These are phyloP conservation scores for Phialophora chinensis DNA, from an alignment of 2,329 filamentous ascomycete species.

Conservation along the genomic window DNA sequence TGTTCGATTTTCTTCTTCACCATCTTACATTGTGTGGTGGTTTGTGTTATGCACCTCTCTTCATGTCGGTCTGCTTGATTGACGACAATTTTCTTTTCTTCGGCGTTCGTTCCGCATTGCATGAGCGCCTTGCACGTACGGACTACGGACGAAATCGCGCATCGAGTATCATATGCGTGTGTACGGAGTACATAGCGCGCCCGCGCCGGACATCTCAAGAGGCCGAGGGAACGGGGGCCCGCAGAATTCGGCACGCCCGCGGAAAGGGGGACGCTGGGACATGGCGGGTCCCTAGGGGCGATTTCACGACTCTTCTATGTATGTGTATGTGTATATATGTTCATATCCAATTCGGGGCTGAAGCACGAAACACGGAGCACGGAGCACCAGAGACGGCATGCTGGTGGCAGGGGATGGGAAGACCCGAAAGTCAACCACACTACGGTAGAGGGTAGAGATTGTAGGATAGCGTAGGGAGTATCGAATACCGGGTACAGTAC, in stretches of 20 bases:
- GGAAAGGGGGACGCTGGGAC: neutral
- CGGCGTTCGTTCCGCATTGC: neutral
- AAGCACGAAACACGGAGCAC: no score
- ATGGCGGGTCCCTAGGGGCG: neutral
- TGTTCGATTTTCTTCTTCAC: neutral
- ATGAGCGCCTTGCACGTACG: neutral
- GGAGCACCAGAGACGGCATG: no score
- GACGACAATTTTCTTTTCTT: neutral
- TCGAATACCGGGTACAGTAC: no score
- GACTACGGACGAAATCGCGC: neutral
- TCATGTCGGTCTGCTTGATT: neutral
- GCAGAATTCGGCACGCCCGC: no score
- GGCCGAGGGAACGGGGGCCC: no score
- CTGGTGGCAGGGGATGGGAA: no score
- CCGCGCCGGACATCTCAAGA: neutral
- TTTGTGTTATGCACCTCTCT: neutral
- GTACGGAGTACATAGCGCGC: neutral
- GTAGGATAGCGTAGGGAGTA: no score
- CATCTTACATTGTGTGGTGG: neutral
- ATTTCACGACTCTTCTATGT: neutral
- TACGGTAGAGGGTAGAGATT: no score
- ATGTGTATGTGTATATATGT: neutral
- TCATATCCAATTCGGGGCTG: neutral
- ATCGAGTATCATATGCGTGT: neutral
- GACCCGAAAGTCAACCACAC: no score